Base-by-base conservation (phyloP, 129 eudicot species). In the Tanacetum coccineum region DNA sequence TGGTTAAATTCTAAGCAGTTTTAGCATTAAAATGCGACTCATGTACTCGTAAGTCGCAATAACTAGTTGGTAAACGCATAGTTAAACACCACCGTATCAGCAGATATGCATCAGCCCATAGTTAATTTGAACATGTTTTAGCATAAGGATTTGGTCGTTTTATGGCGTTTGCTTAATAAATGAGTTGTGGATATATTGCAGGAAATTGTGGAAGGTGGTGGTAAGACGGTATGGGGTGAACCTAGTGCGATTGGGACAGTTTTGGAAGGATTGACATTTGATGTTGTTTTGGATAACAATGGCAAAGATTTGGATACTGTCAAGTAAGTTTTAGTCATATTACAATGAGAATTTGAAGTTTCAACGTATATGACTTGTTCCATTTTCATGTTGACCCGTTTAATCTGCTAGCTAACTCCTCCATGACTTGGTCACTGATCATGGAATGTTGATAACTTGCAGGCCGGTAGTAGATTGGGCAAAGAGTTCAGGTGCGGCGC, bases 241-340 rank as follows among this genome's bases (percentile, higher is more conserved):
- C 90, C 91, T 3, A 77, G 80, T 26, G 96, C 85, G 59, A 76
- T 91, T 62, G 96, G 87, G 64, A 85, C 78, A 40, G 87, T 87
- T 20, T 72, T 91, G 56, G 87, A 84, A 28, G 97, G 96, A 11
- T 79, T 79, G 45, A 55, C 83, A 15, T 87, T 89, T 70, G 93
- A 89, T 75, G 93, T 83, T 52, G 99, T 94, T 59, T 73, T 94
- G 85, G 99, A 94, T 78, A 94, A 94, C 86, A 94, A 94, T 78
- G 99, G 96, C 76, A 94, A 94, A 83, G 97, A 94, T 68, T 83
- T 94, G 83, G 99, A 93, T 17, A 39, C 93, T 48, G 99, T 93
- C 13, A 89, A 80, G 99, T 87, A 62, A 91, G 85, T 73, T 88
- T 80, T 46, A 96, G 59, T 71, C 85, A 82, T 94, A 91, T 76